phyloP scores from a whole-genome alignment of 345 rosid species.

The Lumnitzera racemosa region DNA sequence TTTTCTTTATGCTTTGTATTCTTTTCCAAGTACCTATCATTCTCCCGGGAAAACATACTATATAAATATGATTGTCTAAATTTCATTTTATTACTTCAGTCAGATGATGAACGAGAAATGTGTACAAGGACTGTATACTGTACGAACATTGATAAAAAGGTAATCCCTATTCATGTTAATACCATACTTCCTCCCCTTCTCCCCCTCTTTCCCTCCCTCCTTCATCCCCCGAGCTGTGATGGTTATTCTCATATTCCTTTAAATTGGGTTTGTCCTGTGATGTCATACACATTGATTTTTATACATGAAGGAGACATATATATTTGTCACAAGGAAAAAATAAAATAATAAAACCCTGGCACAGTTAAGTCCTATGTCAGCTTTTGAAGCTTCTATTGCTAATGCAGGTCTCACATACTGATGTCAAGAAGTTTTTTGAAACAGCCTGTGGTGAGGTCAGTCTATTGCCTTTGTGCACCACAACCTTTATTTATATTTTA shows the following conservation, averaged over 20 bases:
- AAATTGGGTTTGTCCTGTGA: not conserved
- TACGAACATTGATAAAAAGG: conserved; percentile 91
- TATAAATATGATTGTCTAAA: not conserved
- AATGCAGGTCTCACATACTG: conserved; percentile 67
- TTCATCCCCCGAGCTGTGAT: not conserved
- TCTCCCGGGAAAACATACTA: not conserved
- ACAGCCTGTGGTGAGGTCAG: conserved; percentile 84
- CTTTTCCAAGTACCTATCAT: conserved; percentile 4
- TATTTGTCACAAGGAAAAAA: not conserved
- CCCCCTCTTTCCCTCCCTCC: too few relatives aligned
- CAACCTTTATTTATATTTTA: not conserved
- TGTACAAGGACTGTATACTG: conserved; percentile 85
- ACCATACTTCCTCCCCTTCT: not conserved
- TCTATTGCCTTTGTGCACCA: conserved; percentile 2
- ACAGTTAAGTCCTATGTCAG: not conserved
- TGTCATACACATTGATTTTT: not conserved
- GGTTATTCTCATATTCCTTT: conserved; percentile 2
- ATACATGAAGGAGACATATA: too few relatives aligned
- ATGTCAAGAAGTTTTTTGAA: conserved; percentile 74
- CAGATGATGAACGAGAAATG: conserved; percentile 95
- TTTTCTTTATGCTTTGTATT: conserved; percentile 8
- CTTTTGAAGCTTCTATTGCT: not conserved
- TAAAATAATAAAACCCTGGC: not conserved
- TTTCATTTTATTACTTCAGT: conserved; percentile 37
- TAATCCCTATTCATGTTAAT: conserved; percentile 7